Conservation (phyloP, 805 yeast genomes). For the Yarrowia alimentaria region DNA sequence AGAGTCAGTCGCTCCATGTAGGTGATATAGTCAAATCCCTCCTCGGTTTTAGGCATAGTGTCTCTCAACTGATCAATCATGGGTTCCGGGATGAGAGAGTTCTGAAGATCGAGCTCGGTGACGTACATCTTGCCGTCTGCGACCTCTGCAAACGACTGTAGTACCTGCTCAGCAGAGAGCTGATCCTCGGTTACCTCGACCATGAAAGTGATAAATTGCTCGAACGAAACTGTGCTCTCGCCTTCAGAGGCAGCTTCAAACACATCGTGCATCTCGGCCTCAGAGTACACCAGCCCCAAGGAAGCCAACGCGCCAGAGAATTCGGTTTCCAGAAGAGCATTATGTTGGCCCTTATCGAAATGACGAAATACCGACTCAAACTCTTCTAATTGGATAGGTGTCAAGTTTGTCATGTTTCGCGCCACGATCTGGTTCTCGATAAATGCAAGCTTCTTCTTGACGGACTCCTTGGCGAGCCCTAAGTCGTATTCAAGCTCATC, state of each 20-base stretch:
- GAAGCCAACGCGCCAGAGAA: slow-evolving; percentile 47
- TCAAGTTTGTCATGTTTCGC: slow-evolving; percentile 39
- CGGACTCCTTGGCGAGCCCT: slow-evolving; percentile 41
- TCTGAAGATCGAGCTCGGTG: slow-evolving; percentile 43
- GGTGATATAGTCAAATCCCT: slow-evolving; percentile 38
- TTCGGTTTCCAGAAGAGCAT: slow-evolving; percentile 44
- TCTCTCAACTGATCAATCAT: slow-evolving; percentile 38
- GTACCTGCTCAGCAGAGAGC: slow-evolving; percentile 42
- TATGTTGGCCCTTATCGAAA: slow-evolving; percentile 43
- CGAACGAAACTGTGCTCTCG: slow-evolving; percentile 36
- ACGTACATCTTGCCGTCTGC: slow-evolving; percentile 44
- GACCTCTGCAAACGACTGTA: slow-evolving; percentile 44
- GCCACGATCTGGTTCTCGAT: slow-evolving; percentile 46
- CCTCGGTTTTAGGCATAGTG: slow-evolving; percentile 37
- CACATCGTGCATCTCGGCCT: slow-evolving; percentile 43
- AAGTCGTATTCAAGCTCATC: slow-evolving; percentile 45
- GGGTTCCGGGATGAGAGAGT: slow-evolving; percentile 40
- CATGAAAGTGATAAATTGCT: slow-evolving; percentile 41
- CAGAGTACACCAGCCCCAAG: slow-evolving; percentile 43
- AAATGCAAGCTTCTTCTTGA: slow-evolving; percentile 45
- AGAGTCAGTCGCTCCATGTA: slow-evolving; percentile 33
- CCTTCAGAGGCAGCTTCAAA: slow-evolving; percentile 39
- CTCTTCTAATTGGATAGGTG: slow-evolving; percentile 44
- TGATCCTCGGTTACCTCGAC: slow-evolving; percentile 45
- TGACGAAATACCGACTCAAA: slow-evolving; percentile 48